A percentile compares a stretch with the other conserved stretches of the same genome.
Evolutionary conservation across 495 filamentous ascomycete species (phyloP).

Genomic region (Daldinia caldariorum): DNA sequence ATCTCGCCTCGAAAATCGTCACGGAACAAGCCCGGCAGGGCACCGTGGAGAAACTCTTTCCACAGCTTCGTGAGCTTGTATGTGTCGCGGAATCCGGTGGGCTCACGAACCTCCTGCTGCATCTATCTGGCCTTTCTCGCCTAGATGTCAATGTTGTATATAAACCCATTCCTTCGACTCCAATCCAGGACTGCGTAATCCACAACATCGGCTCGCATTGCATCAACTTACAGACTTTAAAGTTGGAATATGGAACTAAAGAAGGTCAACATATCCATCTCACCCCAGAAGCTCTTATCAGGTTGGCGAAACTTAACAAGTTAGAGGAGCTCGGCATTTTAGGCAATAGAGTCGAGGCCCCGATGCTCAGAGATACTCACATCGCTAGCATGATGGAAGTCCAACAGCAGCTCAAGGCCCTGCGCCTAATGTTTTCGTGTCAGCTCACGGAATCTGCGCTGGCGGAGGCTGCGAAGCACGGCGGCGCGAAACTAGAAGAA

Average conservation of each 20-base stretch:
- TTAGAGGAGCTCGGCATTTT: constrained; percentile 6
- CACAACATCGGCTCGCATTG: not conserved
- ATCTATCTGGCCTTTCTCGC: constrained; percentile 4
- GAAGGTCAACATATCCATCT: not conserved
- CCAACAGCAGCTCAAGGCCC: not conserved
- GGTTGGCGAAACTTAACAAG: not conserved
- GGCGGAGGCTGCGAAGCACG: not conserved
- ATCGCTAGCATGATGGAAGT: not conserved
- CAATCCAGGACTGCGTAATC: not conserved
- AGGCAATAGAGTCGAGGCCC: not conserved
- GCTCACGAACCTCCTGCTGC: constrained; percentile 6
- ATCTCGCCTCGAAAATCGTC: not conserved
- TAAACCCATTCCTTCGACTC: not conserved
- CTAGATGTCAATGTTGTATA: constrained; percentile 7
- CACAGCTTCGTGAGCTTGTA: not conserved
- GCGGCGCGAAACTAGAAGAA: not conserved
- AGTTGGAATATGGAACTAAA: not conserved
- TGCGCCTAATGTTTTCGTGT: not conserved
- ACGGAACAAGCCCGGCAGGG: not conserved
- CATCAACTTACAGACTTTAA: not conserved
- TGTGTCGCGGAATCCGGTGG: not conserved
- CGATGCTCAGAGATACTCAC: not conserved
- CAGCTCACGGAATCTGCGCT: constrained; percentile 12
- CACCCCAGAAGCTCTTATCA: not conserved
- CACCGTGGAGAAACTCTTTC: not conserved